Percentiles rank a stretch among this genome's conserved stretches.
These are phyloP conservation scores for Nannochloropsis oceanica DNA, from an alignment of 108 stramenopile genomes.

Conservation along the genomic window DNA sequence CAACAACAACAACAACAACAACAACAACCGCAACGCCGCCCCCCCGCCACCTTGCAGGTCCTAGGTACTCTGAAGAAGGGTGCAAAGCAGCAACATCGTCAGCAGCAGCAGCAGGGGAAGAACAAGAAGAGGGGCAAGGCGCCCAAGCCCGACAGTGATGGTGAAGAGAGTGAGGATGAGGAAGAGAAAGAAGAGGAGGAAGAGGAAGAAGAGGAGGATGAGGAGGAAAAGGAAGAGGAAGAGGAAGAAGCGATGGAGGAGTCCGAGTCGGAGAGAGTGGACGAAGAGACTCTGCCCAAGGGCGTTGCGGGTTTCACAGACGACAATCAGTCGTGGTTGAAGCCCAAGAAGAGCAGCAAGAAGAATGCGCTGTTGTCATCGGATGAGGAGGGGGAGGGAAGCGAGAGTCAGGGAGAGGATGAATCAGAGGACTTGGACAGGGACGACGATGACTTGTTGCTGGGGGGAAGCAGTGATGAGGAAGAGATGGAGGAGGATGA, in stretches of 20 bases:
- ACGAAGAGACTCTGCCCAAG: constrained; percentile 40
- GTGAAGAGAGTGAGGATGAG: neutral
- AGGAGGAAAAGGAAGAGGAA: neutral
- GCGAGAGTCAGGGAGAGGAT: constrained; percentile 59
- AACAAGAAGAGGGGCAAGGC: neutral
- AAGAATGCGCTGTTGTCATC: constrained; percentile 34
- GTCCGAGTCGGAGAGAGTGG: neutral
- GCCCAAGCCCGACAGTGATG: neutral
- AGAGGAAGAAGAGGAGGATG: neutral
- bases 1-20: neutral
- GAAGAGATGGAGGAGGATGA: neutral
- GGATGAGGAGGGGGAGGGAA: constrained; percentile 40
- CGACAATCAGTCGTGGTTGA: neutral
- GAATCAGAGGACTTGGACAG: constrained; percentile 38
- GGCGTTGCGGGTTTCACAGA: neutral
- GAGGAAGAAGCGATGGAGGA: constrained; percentile 19
- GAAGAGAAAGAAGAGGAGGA: neutral
- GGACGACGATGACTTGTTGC: neutral
- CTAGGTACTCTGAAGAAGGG: neutral
- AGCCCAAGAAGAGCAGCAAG: constrained; percentile 55
- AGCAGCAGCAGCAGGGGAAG: neutral
- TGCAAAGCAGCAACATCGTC: neutral
- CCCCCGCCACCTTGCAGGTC: neutral
- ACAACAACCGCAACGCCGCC: neutral
- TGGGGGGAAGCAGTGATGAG: neutral